Percentiles rank a stretch among this genome's conserved stretches.
phyloP scores from a whole-genome alignment of 2,329 filamentous ascomycete species.

The Fusarium bactridioides region DNA sequence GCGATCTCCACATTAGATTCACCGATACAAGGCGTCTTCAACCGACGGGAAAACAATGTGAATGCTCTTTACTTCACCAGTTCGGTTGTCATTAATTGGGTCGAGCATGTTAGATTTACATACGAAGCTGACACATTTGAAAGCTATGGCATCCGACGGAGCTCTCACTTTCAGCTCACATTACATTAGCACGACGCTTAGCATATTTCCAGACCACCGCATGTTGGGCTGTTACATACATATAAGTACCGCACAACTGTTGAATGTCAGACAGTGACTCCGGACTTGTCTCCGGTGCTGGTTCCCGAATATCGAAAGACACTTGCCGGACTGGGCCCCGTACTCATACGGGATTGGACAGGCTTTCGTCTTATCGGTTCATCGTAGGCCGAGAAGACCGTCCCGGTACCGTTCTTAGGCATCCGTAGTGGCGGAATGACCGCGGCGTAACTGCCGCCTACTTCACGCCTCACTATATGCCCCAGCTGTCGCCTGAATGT shows the following conservation, averaged over 20 bases:
- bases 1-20: slow-evolving; percentile 9
- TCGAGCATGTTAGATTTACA: neutral
- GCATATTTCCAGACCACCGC: neutral
- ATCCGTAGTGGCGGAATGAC: neutral
- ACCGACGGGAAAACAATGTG: slow-evolving; percentile 8
- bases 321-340: slow-evolving; percentile 3
- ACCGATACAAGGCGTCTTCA: slow-evolving; percentile 32
- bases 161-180: neutral
- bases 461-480: no score
- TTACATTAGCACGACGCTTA: neutral
- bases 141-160: neutral
- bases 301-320: slow-evolving; percentile 9
- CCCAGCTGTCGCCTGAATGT: neutral
- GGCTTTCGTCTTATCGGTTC: slow-evolving; percentile 11
- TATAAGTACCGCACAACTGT: neutral
- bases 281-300: slow-evolving; percentile 8
- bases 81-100: neutral
- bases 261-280: slow-evolving; percentile 6
- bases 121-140: neutral
- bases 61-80: neutral
- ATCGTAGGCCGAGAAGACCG: slow-evolving; percentile 20
- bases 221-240: neutral
- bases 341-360: neutral
- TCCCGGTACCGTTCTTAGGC: neutral
- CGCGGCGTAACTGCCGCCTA: neutral